Evolutionary conservation across 1,284 basidiomycete genomes (phyloP), one percentile per base, ranked within the genome.

Genomic region (Malassezia japonica): DNA sequence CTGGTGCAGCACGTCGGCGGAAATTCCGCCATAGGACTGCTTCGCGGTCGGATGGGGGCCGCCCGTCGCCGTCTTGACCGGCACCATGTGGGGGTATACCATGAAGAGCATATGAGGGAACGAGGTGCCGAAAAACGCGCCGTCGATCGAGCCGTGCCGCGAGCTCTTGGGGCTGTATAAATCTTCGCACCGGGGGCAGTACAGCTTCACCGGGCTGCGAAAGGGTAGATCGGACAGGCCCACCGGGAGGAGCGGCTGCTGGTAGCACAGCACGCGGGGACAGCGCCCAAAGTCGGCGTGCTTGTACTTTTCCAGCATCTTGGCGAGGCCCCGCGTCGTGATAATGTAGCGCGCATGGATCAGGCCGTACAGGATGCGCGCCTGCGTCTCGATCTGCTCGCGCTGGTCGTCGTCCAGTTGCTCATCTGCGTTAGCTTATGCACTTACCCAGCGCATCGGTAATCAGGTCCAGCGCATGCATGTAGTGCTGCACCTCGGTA

Each of bases 401-500:
- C 68, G 52, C 36, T 59, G 53, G 4, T 63, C 60, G 21, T 70
- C 66, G 20, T 62, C 64, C 13, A 72, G 50, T 21, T 64, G 61
- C 21, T 71, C 68, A 29, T 72, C 67, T 54, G 25, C 9, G 25
- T 43, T 7, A 25, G 41, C 33, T 12, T 7, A 13, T 24, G 6
- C 12, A 9, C 54, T 33, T 32, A 57, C 55, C 56, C n/a, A 70
- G 50, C 25, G 69, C 64, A 55, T 72, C 69, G 4, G 91, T 96
- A 61, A 98, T 95, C 51, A 96, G 79, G 73, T 98, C 92, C 46
- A 98, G 77, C 0, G 92, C 92, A 65, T 94, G 85, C 1, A 84
- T 77, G 68, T 96, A 98, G 76, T 95, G 88, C 59, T 89, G 82
- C 6, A 96, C 89, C 74, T 98, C 92, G 60, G 86, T 86, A 76